A percentile compares a stretch with the other conserved stretches of the same genome.
These are phyloP conservation scores for Taxawa tesnikishii DNA, from an alignment of 2,329 filamentous ascomycete species.

Conservation along the genomic window DNA sequence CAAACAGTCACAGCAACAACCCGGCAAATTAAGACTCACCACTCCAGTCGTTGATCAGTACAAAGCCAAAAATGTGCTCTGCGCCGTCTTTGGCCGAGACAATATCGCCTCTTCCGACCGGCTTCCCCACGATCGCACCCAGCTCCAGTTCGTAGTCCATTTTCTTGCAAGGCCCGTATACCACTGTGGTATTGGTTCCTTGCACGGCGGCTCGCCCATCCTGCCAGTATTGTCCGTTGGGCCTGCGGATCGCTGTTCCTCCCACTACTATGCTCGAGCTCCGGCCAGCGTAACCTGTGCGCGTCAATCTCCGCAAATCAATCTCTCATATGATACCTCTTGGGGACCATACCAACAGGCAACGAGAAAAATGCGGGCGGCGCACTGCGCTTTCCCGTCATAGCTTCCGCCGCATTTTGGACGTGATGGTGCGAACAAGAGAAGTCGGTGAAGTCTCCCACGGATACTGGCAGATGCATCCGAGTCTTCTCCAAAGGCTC, in stretches of 20 bases:
- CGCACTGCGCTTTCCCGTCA: conserved; percentile 26
- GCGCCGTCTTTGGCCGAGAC: conserved; percentile 29
- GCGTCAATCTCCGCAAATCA: background rate
- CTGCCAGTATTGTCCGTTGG: conserved; percentile 30
- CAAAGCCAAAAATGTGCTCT: conserved; percentile 50
- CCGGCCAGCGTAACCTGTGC: conserved; percentile 39
- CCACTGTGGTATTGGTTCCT: conserved; percentile 35
- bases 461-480: conserved; percentile 43
- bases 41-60: conserved; percentile 52
- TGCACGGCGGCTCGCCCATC: conserved; percentile 17
- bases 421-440: conserved; percentile 42
- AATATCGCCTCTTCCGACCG: conserved; percentile 24
- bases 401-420: conserved; percentile 34
- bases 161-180: conserved; percentile 28
- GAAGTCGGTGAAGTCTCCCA: conserved; percentile 48
- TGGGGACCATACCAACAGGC: conserved; percentile 20
- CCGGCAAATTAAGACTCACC: conserved; percentile 18
- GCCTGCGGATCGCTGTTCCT: conserved; percentile 35
- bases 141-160: conserved; percentile 41
- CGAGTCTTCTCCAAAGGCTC: conserved; percentile 27
- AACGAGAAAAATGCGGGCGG: conserved; percentile 37
- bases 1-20: background rate
- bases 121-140: conserved; percentile 31
- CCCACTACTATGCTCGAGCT: conserved; percentile 41
- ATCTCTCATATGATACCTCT: too few relatives aligned